These are phyloP conservation scores for Piloderma croceum DNA, from an alignment of 768 basidiomycete species.

Conservation along the genomic window DNA sequence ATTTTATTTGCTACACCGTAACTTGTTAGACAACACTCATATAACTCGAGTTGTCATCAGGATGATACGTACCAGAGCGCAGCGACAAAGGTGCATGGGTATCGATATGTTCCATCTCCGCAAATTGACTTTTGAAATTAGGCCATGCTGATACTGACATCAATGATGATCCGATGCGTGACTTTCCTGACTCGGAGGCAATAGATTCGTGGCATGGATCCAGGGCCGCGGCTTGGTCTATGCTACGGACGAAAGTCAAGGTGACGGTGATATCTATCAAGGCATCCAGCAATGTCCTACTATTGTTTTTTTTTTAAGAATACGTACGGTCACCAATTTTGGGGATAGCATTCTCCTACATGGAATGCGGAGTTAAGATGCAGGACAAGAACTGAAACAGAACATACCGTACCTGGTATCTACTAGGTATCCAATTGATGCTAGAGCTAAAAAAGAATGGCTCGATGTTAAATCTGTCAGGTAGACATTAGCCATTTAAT, in stretches of 20 bases:
- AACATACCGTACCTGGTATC: constrained; percentile 49
- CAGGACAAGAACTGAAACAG: constrained; percentile 45
- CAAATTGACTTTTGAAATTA: not conserved
- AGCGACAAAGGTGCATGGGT: not conserved
- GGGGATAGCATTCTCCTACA: too few species aligned
- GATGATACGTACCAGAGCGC: not conserved
- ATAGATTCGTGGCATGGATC: too few species aligned
- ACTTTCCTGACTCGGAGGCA: too few species aligned
- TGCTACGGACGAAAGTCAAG: constrained; percentile 44
- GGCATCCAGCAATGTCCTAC: not conserved
- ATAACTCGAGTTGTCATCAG: not conserved
- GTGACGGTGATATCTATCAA: constrained; percentile 51
- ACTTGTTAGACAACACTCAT: constrained; percentile 48
- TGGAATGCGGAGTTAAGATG: constrained; percentile 14
- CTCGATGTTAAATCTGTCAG: not conserved
- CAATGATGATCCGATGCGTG: too few species aligned
- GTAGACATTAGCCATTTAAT: constrained; percentile 32
- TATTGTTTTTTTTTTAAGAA: not conserved
- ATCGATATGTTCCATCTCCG: not conserved
- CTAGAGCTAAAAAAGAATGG: constrained; percentile 58
- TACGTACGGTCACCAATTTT: not conserved
- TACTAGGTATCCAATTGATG: constrained; percentile 61
- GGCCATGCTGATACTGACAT: too few species aligned
- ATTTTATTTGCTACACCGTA: constrained; percentile 27
- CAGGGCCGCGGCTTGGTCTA: constrained; percentile 8